Evolutionary conservation across 1,139 yeast genomes (phyloP), one percentile per base, ranked within the genome.

Genomic region (Pichia sp.): DNA sequence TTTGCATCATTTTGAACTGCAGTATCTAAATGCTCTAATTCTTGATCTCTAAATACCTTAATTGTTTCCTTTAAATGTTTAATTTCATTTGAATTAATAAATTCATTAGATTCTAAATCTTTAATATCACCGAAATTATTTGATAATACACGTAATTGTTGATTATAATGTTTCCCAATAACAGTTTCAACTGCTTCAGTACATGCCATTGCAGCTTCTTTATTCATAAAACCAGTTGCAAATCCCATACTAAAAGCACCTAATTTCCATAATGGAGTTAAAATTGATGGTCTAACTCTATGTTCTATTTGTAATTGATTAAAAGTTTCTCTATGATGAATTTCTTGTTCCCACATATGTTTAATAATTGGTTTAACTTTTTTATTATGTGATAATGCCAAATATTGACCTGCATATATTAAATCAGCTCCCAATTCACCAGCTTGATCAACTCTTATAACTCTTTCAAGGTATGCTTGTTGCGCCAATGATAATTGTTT

Each of bases 131-230:
- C 52, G 42, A 70, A 71, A 56, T 73, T 82, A 58, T 79, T 81
- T 68, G 76, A 73, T 49, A 92, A 70, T 48, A 83, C 81, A 48
- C 99, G 72, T 55, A 92, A 71, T 66, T 92, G 99, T 54, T 83
- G 82, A 62, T 94, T 92, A 68, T 92, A 92, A 65, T 92, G 99
- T 1, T 87, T 86, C 2, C 98, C 99, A 66, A 92, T 94, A 2
- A 94, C 97, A 0, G 98, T 94, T 67, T 92, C 99, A 0, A 92
- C 98, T 0, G 98, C 98, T 53, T 90, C 97, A 0, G 99, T 92
- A 63, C 99, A 94, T 0, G 98, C 98, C 99, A 92, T 92, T 2
- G 98, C 98, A 1, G 97, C 97, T 64, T 92, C 96, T 61, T 88
- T 87, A 31, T 96, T 86, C 55, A 90, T 69, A 47, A 86, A 61